Percentiles rank a stretch among this genome's conserved stretches.
phyloP scores from a whole-genome alignment of 768 basidiomycete species.

The Calocybe indica region DNA sequence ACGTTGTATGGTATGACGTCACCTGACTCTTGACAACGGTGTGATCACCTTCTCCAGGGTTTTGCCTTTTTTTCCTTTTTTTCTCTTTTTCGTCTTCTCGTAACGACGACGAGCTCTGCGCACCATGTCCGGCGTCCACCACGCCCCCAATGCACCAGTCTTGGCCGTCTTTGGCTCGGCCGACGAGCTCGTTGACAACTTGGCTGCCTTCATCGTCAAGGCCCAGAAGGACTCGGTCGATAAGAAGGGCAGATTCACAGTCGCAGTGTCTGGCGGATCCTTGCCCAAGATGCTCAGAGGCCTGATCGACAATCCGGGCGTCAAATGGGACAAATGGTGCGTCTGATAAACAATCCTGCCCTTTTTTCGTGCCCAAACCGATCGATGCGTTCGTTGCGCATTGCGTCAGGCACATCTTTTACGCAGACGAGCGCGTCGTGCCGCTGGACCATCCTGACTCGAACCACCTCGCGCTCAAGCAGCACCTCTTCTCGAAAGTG shows the following conservation, averaged over 20 bases:
- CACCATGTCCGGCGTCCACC: conserved; percentile 36
- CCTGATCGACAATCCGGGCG: conserved; percentile 54
- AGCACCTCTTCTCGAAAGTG: conserved; percentile 75
- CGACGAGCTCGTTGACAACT: conserved; percentile 50
- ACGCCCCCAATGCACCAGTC: conserved; percentile 59
- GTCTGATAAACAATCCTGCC: conserved; percentile 11
- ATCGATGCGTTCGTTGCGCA: not conserved
- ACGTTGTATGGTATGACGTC: too few relatives aligned
- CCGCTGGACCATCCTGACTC: conserved; percentile 91
- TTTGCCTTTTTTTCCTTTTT: too few relatives aligned
- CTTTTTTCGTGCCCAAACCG: not conserved
- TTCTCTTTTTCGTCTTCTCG: too few relatives aligned
- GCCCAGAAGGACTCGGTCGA: conserved; percentile 87
- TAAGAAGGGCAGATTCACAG: conserved; percentile 84
- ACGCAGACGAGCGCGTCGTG: conserved; percentile 93
- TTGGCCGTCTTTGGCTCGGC: conserved; percentile 63
- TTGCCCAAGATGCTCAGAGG: conserved; percentile 77
- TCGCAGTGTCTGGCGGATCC: conserved; percentile 93
- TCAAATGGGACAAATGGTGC: conserved; percentile 95
- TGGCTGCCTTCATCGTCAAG: conserved; percentile 79
- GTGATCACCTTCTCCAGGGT: too few relatives aligned
- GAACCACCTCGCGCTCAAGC: conserved; percentile 75
- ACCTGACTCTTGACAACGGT: too few relatives aligned
- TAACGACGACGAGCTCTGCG: not conserved
- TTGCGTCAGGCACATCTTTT: conserved; percentile 85